A percentile compares a stretch with the other conserved stretches of the same genome.
Conservation (phyloP, 2,329 filamentous ascomycete genomes). For the Fusarium cicatricum region DNA sequence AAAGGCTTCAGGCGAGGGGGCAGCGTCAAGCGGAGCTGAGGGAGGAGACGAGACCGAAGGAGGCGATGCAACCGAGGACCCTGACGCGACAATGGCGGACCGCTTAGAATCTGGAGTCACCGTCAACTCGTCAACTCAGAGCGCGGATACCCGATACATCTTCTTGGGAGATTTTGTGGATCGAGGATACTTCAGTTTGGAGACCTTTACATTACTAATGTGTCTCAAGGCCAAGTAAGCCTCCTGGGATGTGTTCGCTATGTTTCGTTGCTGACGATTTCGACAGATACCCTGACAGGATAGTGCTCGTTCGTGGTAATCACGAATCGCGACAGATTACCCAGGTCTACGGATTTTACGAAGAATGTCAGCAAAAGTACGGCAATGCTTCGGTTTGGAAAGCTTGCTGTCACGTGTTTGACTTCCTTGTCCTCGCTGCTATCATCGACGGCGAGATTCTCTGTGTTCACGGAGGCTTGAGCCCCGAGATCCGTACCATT, state of each 20-base stretch:
- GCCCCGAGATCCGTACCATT: constrained; percentile 92
- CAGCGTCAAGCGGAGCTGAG: constrained; percentile 60
- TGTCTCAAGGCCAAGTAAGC: constrained; percentile 81
- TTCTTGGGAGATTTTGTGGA: constrained; percentile 93
- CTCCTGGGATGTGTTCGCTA: not conserved
- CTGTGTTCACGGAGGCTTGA: constrained; percentile 93
- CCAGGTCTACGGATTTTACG: constrained; percentile 99
- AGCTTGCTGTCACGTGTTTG: constrained; percentile 99
- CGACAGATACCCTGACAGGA: constrained; percentile 86
- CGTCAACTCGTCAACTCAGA: constrained; percentile 51
- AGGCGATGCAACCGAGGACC: constrained; percentile 48
- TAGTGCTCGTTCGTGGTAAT: constrained; percentile 96
- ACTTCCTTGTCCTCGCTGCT: constrained; percentile 94
- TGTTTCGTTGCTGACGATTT: constrained; percentile 31
- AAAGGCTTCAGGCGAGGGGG: constrained; percentile 54
- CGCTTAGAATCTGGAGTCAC: constrained; percentile 48
- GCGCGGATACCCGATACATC: constrained; percentile 65
- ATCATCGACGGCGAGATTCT: constrained; percentile 99
- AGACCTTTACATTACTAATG: constrained; percentile 96
- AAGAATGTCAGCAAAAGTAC: constrained; percentile 97
- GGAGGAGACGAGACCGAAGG: constrained; percentile 59
- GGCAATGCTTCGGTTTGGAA: constrained; percentile 99
- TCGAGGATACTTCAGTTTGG: constrained; percentile 95
- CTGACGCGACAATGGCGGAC: constrained; percentile 42
- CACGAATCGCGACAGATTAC: constrained; percentile 98